Base-by-base conservation (phyloP, 305 asterid species). In the Nicotiana rustica region DNA sequence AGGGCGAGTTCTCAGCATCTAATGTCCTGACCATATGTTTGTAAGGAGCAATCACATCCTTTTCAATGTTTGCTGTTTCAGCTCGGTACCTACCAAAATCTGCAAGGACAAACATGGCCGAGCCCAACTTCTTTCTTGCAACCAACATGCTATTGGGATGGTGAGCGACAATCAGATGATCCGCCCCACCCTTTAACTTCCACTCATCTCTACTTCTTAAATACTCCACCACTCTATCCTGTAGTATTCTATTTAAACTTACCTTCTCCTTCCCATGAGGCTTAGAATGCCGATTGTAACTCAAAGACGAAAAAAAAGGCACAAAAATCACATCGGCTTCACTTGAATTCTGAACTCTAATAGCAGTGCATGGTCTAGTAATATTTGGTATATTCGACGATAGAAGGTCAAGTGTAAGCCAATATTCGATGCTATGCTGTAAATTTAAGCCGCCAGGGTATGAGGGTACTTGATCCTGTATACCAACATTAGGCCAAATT, bases 41-140 rank as follows among this genome's bases (percentile, higher is more conserved):
- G 82, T 93, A 95, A 44, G 98, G 98, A 76, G 97, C 98, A 87
- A 95, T 90, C 6, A 95, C 89, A 91, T 95, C 98, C 89, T 95
- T 95, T 3, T 88, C 87, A 75, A 91, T 83, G 79, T 95, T 92
- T 3, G 98, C 98, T 83, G 92, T 77, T 29, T 82, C 86, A 65
- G 60, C 81, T 10, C 92, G 84, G 84, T 92, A 95, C 83, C 98
- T 91, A 62, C 97, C 98, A 76, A 95, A 93, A 81, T 95, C 97
- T 4, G 98, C 88, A 36, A 95, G 93, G 84, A 95, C 88, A 82
- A 95, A 91, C 90, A 89, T 90, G 79, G 92, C 86, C 35, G 92
- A 88, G 38, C 90, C 85, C 25, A 95, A 87, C 86, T 87, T 89
- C 83, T 85, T 83, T 69, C 98, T 87, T 17, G 94, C 97, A 60